Percentiles rank a stretch among this genome's conserved stretches.
These are phyloP conservation scores for Trichoderma brevicompactum DNA, from an alignment of 2,329 filamentous ascomycete species.

Conservation along the genomic window DNA sequence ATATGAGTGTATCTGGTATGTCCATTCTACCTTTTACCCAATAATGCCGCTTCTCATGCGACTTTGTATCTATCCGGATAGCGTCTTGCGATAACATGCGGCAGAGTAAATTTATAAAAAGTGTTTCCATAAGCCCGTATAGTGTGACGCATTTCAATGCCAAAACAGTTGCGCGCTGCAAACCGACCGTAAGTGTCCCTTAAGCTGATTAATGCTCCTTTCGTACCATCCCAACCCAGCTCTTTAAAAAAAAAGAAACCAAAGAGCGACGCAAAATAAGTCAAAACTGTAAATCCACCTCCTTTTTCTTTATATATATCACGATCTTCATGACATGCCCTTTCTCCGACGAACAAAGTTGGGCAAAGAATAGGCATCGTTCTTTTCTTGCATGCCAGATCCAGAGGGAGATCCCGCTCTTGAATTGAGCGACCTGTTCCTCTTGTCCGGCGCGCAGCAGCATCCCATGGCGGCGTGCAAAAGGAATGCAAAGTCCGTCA, in stretches of 20 bases:
- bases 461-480: conserved; percentile 79
- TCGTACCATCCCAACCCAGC: neutral
- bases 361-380: neutral
- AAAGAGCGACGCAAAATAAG: conserved; percentile 3
- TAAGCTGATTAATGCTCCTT: neutral
- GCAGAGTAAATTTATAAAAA: neutral
- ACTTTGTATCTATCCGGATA: neutral
- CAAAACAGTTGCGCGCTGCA: conserved; percentile 5
- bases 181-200: neutral
- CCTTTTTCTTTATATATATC: neutral
- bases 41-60: neutral
- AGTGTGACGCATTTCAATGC: neutral
- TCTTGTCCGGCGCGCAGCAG: conserved; percentile 58
- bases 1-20: neutral
- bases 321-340: conserved; percentile 10
- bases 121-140: conserved; percentile 10
- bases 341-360: conserved; percentile 27
- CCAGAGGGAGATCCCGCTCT: conserved; percentile 1
- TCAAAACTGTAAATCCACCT: neutral
- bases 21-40: neutral
- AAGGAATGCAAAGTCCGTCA: conserved; percentile 70
- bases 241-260: neutral
- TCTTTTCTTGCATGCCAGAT: conserved; percentile 8
- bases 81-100: neutral
- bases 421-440: conserved; percentile 13